These are phyloP conservation scores for Astrothelium macrocarpum DNA, from an alignment of 495 filamentous ascomycete species.

Conservation along the genomic window DNA sequence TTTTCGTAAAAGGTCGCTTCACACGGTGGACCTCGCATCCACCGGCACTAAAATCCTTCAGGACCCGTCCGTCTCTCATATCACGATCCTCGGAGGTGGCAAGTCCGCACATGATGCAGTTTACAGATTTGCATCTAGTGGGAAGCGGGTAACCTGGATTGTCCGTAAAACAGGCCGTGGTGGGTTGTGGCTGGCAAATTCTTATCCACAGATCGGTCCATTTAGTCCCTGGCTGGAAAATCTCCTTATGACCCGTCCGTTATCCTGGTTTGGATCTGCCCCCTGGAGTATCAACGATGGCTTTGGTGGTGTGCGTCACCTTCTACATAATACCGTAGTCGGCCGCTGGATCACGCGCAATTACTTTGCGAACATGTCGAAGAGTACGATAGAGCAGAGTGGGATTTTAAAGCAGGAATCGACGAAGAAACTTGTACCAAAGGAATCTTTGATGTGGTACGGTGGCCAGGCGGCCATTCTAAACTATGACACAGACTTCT, in stretches of 20 bases:
- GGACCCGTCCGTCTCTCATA: conserved; percentile 16
- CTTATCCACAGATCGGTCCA: conserved; percentile 45
- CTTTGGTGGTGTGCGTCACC: conserved; percentile 35
- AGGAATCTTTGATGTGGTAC: conserved; percentile 32
- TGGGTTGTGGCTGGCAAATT: conserved; percentile 58
- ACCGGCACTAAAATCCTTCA: conserved; percentile 23
- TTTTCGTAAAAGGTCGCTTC: conserved; percentile 50
- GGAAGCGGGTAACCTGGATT: conserved; percentile 64
- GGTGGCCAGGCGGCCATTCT: conserved; percentile 5
- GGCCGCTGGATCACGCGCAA: conserved; percentile 49
- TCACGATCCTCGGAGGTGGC: conserved; percentile 59
- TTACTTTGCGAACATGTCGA: conserved; percentile 5
- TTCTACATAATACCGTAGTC: conserved; percentile 57
- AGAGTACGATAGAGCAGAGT: background rate
- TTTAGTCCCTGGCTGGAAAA: conserved; percentile 50
- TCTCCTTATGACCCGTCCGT: conserved; percentile 51
- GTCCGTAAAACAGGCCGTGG: conserved; percentile 71
- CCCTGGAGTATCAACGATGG: conserved; percentile 52
- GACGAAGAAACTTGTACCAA: background rate
- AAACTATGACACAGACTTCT: conserved; percentile 9
- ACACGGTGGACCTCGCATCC: conserved; percentile 30
- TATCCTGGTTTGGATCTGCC: conserved; percentile 59
- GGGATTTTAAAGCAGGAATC: background rate
- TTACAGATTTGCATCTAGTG: conserved; percentile 55
- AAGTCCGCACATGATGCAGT: conserved; percentile 75